Evolutionary conservation across 1,284 basidiomycete species (phyloP).

Genomic region (Malassezia equina): DNA sequence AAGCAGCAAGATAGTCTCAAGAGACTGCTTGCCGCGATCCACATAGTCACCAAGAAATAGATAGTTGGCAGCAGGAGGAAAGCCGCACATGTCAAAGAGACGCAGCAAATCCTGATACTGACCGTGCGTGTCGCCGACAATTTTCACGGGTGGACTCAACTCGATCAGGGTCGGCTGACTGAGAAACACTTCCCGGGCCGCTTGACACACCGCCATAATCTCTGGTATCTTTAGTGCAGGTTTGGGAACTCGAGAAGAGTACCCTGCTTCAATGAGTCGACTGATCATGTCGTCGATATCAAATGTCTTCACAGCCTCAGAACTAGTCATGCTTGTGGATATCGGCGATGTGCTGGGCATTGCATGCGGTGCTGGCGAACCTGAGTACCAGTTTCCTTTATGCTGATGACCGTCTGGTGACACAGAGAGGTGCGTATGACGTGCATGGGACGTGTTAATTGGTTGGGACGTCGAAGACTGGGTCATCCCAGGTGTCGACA

Average conservation of each 20-base stretch:
- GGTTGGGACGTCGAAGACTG: not conserved
- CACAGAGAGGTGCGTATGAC: not conserved
- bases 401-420: constrained; percentile 3
- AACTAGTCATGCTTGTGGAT: constrained; percentile 19
- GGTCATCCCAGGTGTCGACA: not conserved
- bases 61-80: constrained; percentile 93
- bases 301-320: constrained; percentile 52
- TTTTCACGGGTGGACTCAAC: constrained; percentile 94
- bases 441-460: not conserved
- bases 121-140: constrained; percentile 97
- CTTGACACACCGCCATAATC: constrained; percentile 85
- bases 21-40: constrained; percentile 92
- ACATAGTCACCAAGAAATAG: constrained; percentile 98
- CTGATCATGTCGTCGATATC: constrained; percentile 99
- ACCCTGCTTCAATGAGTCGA: constrained; percentile 88
- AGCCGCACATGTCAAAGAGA: constrained; percentile 98
- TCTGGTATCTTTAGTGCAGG: constrained; percentile 92
- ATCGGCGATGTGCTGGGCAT: constrained; percentile 11
- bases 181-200: constrained; percentile 93
- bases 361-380: constrained; percentile 12
- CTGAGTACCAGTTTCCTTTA: not conserved
- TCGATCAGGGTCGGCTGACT: constrained; percentile 95
- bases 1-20: constrained; percentile 92
- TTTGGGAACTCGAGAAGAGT: constrained; percentile 94
- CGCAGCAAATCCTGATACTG: constrained; percentile 97